phyloP scores from a whole-genome alignment of 148 eudicot genomes.

The Euryodendron excelsum region DNA sequence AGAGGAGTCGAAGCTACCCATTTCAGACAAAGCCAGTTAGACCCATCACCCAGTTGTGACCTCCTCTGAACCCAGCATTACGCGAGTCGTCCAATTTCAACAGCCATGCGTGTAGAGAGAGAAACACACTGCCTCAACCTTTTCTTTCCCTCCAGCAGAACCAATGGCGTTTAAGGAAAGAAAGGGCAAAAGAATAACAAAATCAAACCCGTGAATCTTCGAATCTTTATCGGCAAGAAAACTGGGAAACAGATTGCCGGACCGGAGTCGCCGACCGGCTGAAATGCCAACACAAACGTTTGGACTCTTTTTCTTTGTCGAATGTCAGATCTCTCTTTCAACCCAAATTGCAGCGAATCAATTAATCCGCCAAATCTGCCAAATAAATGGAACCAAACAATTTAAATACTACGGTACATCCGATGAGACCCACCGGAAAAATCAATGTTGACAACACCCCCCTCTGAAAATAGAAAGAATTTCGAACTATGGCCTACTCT shows the following conservation, averaged over 20 bases:
- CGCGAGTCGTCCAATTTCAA: constrained; percentile 1
- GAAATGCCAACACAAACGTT: neutral
- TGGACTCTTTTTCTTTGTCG: neutral
- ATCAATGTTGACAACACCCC: neutral
- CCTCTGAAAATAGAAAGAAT: neutral
- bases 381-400: neutral
- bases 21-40: constrained; percentile 3
- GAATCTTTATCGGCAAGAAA: neutral
- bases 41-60: neutral
- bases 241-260: neutral
- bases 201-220: constrained; percentile 12
- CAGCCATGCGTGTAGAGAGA: constrained; percentile 15
- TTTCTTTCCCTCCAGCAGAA: neutral
- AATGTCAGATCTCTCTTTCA: constrained; percentile 8
- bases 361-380: neutral
- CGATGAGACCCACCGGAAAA: neutral
- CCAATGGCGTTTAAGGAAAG: constrained; percentile 11
- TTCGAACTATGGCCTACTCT: neutral
- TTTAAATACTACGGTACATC: neutral
- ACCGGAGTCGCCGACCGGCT: neutral
- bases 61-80: constrained; percentile 5
- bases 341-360: neutral
- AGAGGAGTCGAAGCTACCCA: neutral
- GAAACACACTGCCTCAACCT: no score
- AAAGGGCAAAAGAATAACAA: neutral